phyloP scores from a whole-genome alignment of 768 basidiomycete species.

The Exsudoporus frostii region DNA sequence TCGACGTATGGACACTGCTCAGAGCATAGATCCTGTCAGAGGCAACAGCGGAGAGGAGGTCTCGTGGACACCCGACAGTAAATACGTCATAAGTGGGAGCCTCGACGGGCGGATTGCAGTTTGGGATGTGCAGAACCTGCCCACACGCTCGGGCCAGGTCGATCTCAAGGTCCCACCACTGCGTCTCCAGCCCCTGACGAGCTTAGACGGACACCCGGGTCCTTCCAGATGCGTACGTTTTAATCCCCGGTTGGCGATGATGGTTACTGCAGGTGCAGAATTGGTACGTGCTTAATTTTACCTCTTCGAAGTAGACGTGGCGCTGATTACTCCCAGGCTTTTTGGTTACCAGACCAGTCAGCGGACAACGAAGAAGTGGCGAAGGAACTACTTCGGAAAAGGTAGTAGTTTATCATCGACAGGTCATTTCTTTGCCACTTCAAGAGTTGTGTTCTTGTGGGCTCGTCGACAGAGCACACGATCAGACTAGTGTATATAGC shows the following conservation, averaged over 20 bases:
- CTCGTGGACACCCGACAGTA: conserved; percentile 91
- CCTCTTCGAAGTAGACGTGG: neutral
- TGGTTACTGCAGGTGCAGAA: conserved; percentile 80
- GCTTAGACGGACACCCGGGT: conserved; percentile 77
- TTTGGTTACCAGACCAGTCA: conserved; percentile 68
- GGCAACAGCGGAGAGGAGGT: conserved; percentile 93
- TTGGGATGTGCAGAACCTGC: conserved; percentile 80
- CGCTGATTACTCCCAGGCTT: conserved; percentile 42
- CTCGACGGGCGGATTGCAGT: conserved; percentile 80
- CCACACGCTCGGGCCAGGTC: conserved; percentile 46
- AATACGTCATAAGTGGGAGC: conserved; percentile 82
- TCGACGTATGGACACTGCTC: conserved; percentile 45
- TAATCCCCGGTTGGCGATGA: conserved; percentile 87
- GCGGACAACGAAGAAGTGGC: conserved; percentile 69
- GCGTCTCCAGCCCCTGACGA: conserved; percentile 46
- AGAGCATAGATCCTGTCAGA: conserved; percentile 63
- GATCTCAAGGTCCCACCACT: conserved; percentile 54
- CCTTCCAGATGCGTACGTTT: conserved; percentile 84
- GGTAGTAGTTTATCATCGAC: conserved; percentile 10
- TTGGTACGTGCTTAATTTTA: conserved; percentile 50
- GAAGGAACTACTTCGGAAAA: conserved; percentile 64
- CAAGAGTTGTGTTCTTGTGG: neutral
- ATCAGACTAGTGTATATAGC: neutral
- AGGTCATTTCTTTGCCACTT: neutral
- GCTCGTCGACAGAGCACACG: neutral